A percentile compares a stretch with the other conserved stretches of the same genome.
Evolutionary conservation across 768 basidiomycete species (phyloP).

Genomic region (Podaxis pistillaris): DNA sequence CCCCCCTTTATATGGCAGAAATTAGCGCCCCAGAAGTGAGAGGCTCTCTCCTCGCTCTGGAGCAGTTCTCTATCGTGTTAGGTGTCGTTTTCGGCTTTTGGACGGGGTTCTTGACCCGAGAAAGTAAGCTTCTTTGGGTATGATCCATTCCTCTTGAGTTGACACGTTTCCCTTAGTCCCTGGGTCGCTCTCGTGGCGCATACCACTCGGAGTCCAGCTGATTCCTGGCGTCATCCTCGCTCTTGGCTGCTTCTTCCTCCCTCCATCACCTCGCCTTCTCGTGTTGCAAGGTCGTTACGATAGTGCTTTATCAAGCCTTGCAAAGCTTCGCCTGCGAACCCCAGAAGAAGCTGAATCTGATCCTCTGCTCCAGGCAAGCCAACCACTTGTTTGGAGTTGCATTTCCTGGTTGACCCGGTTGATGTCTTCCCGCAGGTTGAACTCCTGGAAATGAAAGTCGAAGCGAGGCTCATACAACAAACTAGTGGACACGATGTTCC

Average conservation of each 20-base stretch:
- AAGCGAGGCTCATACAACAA: slow-evolving; percentile 50
- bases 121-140: slow-evolving; percentile 37
- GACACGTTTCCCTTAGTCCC: slow-evolving; percentile 36
- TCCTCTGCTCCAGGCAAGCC: slow-evolving; percentile 46
- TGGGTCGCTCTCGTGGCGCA: slow-evolving; percentile 70
- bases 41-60: slow-evolving; percentile 75
- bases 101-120: slow-evolving; percentile 73
- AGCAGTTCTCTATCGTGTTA: slow-evolving; percentile 78
- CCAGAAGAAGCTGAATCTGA: slow-evolving; percentile 47
- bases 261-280: slow-evolving; percentile 60
- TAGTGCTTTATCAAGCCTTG: slow-evolving; percentile 59
- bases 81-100: slow-evolving; percentile 85
- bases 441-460: slow-evolving; percentile 73
- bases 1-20: slow-evolving; percentile 81
- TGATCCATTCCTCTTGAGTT: background rate
- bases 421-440: slow-evolving; percentile 49
- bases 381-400: background rate
- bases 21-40: slow-evolving; percentile 80
- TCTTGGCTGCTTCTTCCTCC: slow-evolving; percentile 57
- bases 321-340: slow-evolving; percentile 50
- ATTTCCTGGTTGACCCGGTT: background rate
- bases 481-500: slow-evolving; percentile 17
- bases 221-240: slow-evolving; percentile 67
- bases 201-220: slow-evolving; percentile 72
- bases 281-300: slow-evolving; percentile 52